Evolutionary conservation across 768 basidiomycete genomes (phyloP).

Genomic region (Rhodotorula sphaerocarpa): DNA sequence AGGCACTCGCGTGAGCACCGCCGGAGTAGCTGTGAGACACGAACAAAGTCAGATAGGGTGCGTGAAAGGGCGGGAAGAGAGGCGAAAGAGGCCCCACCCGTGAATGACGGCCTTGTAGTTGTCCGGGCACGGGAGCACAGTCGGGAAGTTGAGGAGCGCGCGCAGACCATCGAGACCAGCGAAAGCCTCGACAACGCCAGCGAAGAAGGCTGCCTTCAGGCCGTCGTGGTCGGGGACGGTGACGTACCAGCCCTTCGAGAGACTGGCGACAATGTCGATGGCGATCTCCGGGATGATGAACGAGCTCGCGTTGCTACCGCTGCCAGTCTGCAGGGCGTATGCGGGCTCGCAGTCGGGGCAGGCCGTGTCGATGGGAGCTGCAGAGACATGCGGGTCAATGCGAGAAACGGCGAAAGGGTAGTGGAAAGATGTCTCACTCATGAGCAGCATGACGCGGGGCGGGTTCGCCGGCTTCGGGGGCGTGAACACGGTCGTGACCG

Average conservation of each 20-base stretch:
- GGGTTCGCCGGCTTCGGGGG: not conserved
- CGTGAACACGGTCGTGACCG: not conserved
- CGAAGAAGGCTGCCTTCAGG: not conserved
- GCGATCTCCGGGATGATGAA: not conserved
- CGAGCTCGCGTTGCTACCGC: not conserved
- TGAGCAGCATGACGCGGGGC: not conserved
- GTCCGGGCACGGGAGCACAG: not conserved
- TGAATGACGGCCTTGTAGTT: slow-evolving; percentile 3
- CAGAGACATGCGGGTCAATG: not conserved
- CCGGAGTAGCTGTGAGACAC: too few relatives aligned
- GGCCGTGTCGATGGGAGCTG: slow-evolving; percentile 3
- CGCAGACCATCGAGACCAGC: slow-evolving; percentile 10
- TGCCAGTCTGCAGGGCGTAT: not conserved
- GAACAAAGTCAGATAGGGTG: too few relatives aligned
- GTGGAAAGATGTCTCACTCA: not conserved
- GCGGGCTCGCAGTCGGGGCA: not conserved
- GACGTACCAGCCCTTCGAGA: slow-evolving; percentile 4
- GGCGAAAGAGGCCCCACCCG: too few relatives aligned
- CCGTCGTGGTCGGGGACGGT: slow-evolving; percentile 10
- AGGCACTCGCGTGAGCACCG: not conserved
- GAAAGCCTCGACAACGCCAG: slow-evolving; percentile 1
- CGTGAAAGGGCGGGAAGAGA: too few relatives aligned
- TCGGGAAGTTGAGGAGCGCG: not conserved
- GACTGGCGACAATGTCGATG: not conserved
- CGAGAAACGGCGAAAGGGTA: too few relatives aligned